These are phyloP conservation scores for Aspergillus proliferans DNA, from an alignment of 2,329 filamentous ascomycete species.

Conservation along the genomic window DNA sequence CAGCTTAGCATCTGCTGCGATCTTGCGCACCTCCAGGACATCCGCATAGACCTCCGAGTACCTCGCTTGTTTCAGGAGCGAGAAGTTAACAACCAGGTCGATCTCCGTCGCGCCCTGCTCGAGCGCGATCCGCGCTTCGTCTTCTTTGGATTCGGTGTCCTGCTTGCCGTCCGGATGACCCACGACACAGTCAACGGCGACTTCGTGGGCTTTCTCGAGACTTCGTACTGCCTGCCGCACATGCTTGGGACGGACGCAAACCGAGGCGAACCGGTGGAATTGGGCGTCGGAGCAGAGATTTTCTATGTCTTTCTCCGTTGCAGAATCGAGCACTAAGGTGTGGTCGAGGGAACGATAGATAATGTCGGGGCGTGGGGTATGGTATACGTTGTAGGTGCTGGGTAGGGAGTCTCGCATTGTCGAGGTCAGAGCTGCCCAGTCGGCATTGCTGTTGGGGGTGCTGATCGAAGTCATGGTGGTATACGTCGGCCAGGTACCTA, in stretches of 20 bases:
- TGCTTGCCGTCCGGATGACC: conserved; percentile 57
- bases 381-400: conserved; percentile 14
- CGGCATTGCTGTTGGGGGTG: conserved; percentile 24
- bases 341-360: conserved; percentile 38
- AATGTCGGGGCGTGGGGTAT: conserved; percentile 17
- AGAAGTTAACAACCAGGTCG: conserved; percentile 55
- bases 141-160: conserved; percentile 45
- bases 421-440: conserved; percentile 28
- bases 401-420: conserved; percentile 21
- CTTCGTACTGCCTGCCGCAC: conserved; percentile 47
- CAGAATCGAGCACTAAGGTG: conserved; percentile 37
- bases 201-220: conserved; percentile 38
- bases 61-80: conserved; percentile 38
- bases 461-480: neutral
- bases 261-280: conserved; percentile 39
- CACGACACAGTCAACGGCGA: conserved; percentile 53
- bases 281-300: conserved; percentile 51
- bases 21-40: conserved; percentile 46
- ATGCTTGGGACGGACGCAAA: conserved; percentile 52
- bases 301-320: conserved; percentile 45
- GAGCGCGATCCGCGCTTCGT: conserved; percentile 46
- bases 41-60: conserved; percentile 50
- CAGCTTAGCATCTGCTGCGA: conserved; percentile 37
- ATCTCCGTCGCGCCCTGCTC: conserved; percentile 49
- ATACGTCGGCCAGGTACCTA: no score